These are phyloP conservation scores for Berkeleyomyces rouxiae DNA, from an alignment of 2,329 filamentous ascomycete species.

Conservation along the genomic window DNA sequence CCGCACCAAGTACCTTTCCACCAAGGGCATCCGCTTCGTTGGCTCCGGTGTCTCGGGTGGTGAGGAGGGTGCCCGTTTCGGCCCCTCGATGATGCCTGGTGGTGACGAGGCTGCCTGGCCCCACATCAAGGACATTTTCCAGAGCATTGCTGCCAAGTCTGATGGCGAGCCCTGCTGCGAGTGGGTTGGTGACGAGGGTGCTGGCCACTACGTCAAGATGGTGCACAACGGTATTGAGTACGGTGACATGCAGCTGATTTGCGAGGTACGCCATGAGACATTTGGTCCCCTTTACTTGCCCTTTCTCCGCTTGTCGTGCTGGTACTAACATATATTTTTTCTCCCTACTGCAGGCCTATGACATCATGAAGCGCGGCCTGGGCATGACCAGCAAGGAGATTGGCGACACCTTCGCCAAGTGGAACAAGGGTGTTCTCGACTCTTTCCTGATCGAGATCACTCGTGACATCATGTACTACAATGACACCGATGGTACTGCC, in stretches of 20 bases:
- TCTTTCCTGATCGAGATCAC: slow-evolving; percentile 99
- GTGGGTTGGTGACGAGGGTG: slow-evolving; percentile 98
- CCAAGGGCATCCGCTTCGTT: slow-evolving; percentile 89
- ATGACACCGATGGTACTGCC: slow-evolving; percentile 78
- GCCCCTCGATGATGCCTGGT: slow-evolving; percentile 96
- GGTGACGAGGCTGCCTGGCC: slow-evolving; percentile 97
- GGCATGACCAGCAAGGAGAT: slow-evolving; percentile 86
- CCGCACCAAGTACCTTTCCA: slow-evolving; percentile 70
- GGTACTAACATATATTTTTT: neutral
- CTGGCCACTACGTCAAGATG: slow-evolving; percentile 99
- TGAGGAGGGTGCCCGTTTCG: slow-evolving; percentile 97
- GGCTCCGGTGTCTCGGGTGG: slow-evolving; percentile 95
- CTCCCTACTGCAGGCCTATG: slow-evolving; percentile 58
- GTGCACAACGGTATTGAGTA: slow-evolving; percentile 99
- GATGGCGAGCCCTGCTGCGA: slow-evolving; percentile 96
- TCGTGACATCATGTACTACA: slow-evolving; percentile 95
- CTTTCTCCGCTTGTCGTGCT: neutral
- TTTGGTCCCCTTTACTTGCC: slow-evolving; percentile 17
- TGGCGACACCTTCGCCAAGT: slow-evolving; percentile 80
- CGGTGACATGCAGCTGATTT: slow-evolving; percentile 99
- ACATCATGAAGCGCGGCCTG: slow-evolving; percentile 98
- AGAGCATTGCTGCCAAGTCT: slow-evolving; percentile 93
- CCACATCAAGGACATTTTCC: slow-evolving; percentile 97
- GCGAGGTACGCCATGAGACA: slow-evolving; percentile 48
- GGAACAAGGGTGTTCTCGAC: slow-evolving; percentile 97